These are phyloP conservation scores for Acanthamoeba lenticulata DNA, from an alignment of 208 protist genomes.

Conservation along the genomic window DNA sequence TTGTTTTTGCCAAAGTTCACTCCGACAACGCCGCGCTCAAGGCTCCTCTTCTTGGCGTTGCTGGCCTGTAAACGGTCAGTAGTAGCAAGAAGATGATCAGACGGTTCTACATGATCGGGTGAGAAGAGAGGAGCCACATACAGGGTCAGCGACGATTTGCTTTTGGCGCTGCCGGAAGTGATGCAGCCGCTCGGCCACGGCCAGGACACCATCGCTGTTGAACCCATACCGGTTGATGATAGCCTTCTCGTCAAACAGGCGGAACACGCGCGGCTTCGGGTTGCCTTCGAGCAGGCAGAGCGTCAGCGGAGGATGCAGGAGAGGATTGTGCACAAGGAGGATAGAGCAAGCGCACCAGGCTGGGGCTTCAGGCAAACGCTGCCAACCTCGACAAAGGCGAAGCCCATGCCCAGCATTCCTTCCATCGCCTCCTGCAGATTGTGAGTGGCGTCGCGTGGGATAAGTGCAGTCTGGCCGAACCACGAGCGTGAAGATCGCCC, in stretches of 20 bases:
- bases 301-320: too few species aligned
- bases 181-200: constrained; percentile 36
- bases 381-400: constrained; percentile 86
- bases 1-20: constrained; percentile 88
- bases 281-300: too few species aligned
- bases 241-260: constrained; percentile 74
- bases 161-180: background rate
- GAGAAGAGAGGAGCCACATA: too few species aligned
- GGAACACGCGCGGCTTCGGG: constrained; percentile 83
- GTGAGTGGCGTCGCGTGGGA: background rate
- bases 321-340: too few species aligned
- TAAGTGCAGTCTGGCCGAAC: too few species aligned
- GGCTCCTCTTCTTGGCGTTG: background rate
- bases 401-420: constrained; percentile 78
- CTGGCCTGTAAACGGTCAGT: constrained; percentile 31
- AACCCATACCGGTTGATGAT: constrained; percentile 89
- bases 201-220: constrained; percentile 83
- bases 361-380: constrained; percentile 83
- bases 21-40: constrained; percentile 64
- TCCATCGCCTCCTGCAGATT: constrained; percentile 72
- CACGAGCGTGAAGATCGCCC: background rate
- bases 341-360: too few species aligned
- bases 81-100: background rate
- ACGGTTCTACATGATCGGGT: background rate
- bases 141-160: background rate